Conservation (phyloP, 2,329 filamentous ascomycete genomes). For the Grosmannia penicillata region DNA sequence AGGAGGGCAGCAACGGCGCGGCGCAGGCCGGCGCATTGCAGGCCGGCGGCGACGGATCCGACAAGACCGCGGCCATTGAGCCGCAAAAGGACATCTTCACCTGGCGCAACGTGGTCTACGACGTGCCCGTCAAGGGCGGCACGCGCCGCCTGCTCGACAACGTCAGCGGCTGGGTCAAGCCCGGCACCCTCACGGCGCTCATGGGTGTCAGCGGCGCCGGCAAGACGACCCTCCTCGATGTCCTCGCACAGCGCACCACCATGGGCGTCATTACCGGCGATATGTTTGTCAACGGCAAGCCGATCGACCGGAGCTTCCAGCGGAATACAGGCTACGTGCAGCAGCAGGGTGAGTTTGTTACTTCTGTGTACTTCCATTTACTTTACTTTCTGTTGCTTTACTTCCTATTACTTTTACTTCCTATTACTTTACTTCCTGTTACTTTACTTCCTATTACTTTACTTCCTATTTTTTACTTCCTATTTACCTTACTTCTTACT, state of each 20-base stretch:
- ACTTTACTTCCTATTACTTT: no score
- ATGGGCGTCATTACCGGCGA: constrained; percentile 82
- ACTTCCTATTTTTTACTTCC: neutral
- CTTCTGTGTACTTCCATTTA: neutral
- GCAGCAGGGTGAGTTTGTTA: constrained; percentile 45
- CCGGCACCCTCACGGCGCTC: constrained; percentile 77
- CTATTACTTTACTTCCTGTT: no score
- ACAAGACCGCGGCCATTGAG: constrained; percentile 16
- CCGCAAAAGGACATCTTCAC: constrained; percentile 66
- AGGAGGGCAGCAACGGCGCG: neutral
- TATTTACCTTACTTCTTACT: no score
- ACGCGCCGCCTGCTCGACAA: constrained; percentile 66
- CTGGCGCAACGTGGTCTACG: constrained; percentile 70
- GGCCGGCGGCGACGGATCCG: no score
- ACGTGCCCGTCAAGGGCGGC: constrained; percentile 64
- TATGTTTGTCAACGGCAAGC: constrained; percentile 53
- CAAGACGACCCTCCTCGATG: constrained; percentile 81
- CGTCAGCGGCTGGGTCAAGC: constrained; percentile 87
- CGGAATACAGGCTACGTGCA: constrained; percentile 86
- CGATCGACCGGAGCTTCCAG: constrained; percentile 69
- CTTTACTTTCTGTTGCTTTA: neutral
- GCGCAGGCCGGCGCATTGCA: no score
- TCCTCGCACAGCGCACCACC: constrained; percentile 69
- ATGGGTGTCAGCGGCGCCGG: constrained; percentile 88
- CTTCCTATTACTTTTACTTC: no score